Conservation (phyloP, 495 filamentous ascomycete genomes). For the Melanomma pulvis-pyrius region DNA sequence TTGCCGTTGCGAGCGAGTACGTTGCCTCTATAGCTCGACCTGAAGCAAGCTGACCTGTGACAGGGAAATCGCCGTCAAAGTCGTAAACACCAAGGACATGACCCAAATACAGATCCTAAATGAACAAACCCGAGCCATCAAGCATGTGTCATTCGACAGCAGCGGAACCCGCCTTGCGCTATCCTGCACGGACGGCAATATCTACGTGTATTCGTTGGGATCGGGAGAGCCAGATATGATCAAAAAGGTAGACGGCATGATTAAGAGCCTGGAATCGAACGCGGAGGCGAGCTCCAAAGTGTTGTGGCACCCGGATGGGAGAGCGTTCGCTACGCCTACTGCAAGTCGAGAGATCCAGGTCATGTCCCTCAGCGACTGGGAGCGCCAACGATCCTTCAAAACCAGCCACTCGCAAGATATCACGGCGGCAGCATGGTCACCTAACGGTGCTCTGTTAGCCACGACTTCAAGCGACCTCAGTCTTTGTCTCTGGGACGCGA, state of each 20-base stretch:
- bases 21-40: constrained; percentile 29
- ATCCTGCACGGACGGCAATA: constrained; percentile 81
- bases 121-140: constrained; percentile 79
- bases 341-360: constrained; percentile 83
- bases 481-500: constrained; percentile 85
- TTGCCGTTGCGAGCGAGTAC: constrained; percentile 91
- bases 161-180: constrained; percentile 75
- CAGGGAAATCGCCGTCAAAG: constrained; percentile 82
- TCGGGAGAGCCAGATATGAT: constrained; percentile 79
- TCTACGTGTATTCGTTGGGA: constrained; percentile 86
- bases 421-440: constrained; percentile 87
- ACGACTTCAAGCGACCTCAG: constrained; percentile 82
- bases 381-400: constrained; percentile 74
- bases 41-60: constrained; percentile 11
- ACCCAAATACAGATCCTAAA: constrained; percentile 71
- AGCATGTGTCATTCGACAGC: constrained; percentile 87
- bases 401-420: constrained; percentile 83
- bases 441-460: constrained; percentile 85
- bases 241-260: constrained; percentile 81
- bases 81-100: constrained; percentile 81
- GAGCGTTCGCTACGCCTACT: constrained; percentile 85
- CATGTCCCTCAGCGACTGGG: constrained; percentile 83
- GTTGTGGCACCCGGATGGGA: constrained; percentile 93
- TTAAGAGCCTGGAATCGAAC: constrained; percentile 75
- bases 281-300: constrained; percentile 74